Evolutionary conservation across 805 yeast species (phyloP).

Genomic region (Zygotorulaspora danielsina): DNA sequence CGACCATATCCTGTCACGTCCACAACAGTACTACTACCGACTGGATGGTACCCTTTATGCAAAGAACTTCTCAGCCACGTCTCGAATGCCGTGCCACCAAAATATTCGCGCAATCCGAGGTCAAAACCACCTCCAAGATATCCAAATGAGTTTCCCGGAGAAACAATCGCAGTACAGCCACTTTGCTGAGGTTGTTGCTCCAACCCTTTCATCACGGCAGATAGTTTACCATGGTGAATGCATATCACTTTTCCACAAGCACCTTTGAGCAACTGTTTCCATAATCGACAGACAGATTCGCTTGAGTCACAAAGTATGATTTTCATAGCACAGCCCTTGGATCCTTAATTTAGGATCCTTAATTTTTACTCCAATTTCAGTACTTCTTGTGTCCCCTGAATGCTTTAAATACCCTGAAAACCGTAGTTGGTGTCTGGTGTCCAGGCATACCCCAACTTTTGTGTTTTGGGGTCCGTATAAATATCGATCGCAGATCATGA

Average conservation of each 20-base stretch:
- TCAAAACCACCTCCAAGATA: constrained; percentile 52
- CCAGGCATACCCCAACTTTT: not conserved
- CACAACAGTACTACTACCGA: constrained; percentile 26
- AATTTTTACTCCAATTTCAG: no score
- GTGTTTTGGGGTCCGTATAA: no score
- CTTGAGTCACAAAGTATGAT: constrained; percentile 25
- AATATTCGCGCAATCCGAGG: constrained; percentile 26
- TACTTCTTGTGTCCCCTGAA: no score
- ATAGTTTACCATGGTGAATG: constrained; percentile 17
- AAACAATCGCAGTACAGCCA: constrained; percentile 36
- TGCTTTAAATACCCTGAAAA: no score
- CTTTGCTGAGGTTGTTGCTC: not conserved
- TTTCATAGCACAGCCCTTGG: no score
- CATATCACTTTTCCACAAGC: constrained; percentile 5
- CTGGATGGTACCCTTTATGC: constrained; percentile 23
- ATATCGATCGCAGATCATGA: no score
- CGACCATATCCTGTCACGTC: constrained; percentile 9
- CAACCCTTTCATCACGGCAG: constrained; percentile 10
- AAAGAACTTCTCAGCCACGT: constrained; percentile 28
- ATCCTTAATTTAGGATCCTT: no score
- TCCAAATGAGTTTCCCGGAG: constrained; percentile 52
- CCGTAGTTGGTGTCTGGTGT: no score
- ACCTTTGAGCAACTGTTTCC: constrained; percentile 16
- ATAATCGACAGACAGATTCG: constrained; percentile 15
- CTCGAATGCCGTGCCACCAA: constrained; percentile 30